phyloP scores from a whole-genome alignment of 352 stramenopile species.

The Globisporangium spiculum region DNA sequence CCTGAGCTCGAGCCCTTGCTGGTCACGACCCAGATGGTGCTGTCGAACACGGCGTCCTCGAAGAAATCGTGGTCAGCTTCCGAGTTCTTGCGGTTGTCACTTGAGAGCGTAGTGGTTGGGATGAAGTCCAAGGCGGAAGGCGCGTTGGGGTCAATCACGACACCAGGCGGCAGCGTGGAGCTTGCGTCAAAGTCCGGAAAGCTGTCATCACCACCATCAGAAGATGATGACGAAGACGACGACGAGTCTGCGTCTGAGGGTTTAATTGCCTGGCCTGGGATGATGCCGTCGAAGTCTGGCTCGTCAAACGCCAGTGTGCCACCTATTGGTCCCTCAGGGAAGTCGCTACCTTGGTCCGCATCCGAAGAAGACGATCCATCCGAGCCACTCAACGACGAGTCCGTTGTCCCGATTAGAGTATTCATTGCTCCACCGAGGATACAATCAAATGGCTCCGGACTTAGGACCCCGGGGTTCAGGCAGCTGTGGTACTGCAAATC shows the following conservation, averaged over 20 bases:
- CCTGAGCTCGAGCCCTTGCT: background rate
- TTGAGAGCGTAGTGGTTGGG: background rate
- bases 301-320: conserved; percentile 1
- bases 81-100: background rate
- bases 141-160: conserved; percentile 10
- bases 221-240: conserved; percentile 1
- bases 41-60: background rate
- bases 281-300: background rate
- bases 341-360: background rate
- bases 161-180: background rate
- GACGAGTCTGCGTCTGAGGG: background rate
- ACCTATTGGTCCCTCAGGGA: background rate
- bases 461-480: background rate
- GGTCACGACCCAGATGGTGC: background rate
- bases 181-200: background rate
- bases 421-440: no score
- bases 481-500: conserved; percentile 9
- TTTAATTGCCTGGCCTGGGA: background rate
- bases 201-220: background rate
- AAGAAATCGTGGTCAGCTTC: background rate
- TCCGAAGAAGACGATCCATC: background rate
- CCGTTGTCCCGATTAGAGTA: no score
- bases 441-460: no score
- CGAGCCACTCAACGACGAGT: background rate
- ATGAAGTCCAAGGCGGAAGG: conserved; percentile 2